These are phyloP conservation scores for Odontarrhena argentea DNA, from an alignment of 345 rosid genomes.

Conservation along the genomic window DNA sequence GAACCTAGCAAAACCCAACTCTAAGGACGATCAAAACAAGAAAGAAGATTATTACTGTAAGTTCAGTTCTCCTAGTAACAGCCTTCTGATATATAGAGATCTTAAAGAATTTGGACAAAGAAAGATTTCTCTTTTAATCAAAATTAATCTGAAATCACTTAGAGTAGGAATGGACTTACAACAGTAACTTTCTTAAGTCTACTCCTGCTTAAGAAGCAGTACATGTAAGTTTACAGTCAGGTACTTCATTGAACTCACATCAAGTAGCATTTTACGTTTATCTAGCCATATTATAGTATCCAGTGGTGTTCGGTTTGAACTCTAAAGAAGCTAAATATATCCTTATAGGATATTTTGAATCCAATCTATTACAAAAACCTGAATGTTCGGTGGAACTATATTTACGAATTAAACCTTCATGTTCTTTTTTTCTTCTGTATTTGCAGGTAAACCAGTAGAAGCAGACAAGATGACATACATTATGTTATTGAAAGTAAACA, in stretches of 20 bases:
- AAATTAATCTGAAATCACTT: not conserved
- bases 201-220: slow-evolving; percentile 6
- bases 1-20: not conserved
- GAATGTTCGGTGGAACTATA: slow-evolving; percentile 3
- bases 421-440: slow-evolving; percentile 4
- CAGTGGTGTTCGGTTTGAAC: slow-evolving; percentile 8
- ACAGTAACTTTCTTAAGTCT: slow-evolving; percentile 5
- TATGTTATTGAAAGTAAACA: not conserved
- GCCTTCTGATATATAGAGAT: slow-evolving; percentile 4
- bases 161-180: slow-evolving; percentile 25
- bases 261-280: not conserved
- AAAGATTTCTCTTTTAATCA: not conserved
- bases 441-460: slow-evolving; percentile 27
- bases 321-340: slow-evolving; percentile 9
- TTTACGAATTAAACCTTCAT: slow-evolving; percentile 24
- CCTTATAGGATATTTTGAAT: slow-evolving; percentile 8
- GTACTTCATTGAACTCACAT: not conserved
- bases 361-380: slow-evolving; percentile 8
- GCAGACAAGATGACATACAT: slow-evolving; percentile 4
- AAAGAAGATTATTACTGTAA: slow-evolving; percentile 11
- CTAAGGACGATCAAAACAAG: slow-evolving; percentile 17
- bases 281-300: slow-evolving; percentile 18
- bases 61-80: slow-evolving; percentile 18
- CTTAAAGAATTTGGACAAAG: not conserved
- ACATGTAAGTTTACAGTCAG: not conserved